Evolutionary conservation across 2,329 filamentous ascomycete species (phyloP).

Genomic region (Trichoderma afroharzianum): DNA sequence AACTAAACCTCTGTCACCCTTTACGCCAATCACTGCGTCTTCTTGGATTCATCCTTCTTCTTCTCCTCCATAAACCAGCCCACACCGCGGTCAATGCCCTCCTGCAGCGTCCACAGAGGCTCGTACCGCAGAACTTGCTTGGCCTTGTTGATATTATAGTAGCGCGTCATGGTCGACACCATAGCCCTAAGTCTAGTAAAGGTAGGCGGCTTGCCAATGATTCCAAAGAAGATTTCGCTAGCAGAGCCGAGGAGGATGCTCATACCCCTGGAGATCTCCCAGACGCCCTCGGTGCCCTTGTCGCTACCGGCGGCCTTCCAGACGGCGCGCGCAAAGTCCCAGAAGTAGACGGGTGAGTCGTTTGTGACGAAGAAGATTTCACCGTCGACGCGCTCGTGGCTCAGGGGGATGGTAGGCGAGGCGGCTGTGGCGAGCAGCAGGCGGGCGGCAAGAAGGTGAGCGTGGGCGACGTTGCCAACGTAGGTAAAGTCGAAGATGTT

Average conservation of each 20-base stretch:
- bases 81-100: slow-evolving; percentile 57
- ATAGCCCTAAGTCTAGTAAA: slow-evolving; percentile 59
- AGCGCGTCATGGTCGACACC: slow-evolving; percentile 71
- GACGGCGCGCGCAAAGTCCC: slow-evolving; percentile 78
- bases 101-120: slow-evolving; percentile 63
- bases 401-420: slow-evolving; percentile 58
- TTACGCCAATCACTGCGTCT: slow-evolving; percentile 21
- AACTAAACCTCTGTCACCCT: not conserved
- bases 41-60: slow-evolving; percentile 30
- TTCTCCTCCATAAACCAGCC: slow-evolving; percentile 54
- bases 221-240: slow-evolving; percentile 49
- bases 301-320: slow-evolving; percentile 62
- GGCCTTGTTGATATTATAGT: slow-evolving; percentile 75
- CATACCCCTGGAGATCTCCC: slow-evolving; percentile 50
- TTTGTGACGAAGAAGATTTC: slow-evolving; percentile 91
- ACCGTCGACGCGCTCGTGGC: slow-evolving; percentile 73
- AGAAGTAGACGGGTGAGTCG: slow-evolving; percentile 82
- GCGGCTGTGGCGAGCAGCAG: slow-evolving; percentile 62
- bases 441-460: slow-evolving; percentile 75
- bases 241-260: slow-evolving; percentile 51
- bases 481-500: slow-evolving; percentile 65
- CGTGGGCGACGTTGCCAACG: slow-evolving; percentile 64
- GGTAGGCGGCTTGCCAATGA: slow-evolving; percentile 51
- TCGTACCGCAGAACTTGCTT: slow-evolving; percentile 65
- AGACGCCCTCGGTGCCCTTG: slow-evolving; percentile 51